Base-by-base conservation (phyloP, 805 yeast genomes). In the Saccharomyces jurei region DNA sequence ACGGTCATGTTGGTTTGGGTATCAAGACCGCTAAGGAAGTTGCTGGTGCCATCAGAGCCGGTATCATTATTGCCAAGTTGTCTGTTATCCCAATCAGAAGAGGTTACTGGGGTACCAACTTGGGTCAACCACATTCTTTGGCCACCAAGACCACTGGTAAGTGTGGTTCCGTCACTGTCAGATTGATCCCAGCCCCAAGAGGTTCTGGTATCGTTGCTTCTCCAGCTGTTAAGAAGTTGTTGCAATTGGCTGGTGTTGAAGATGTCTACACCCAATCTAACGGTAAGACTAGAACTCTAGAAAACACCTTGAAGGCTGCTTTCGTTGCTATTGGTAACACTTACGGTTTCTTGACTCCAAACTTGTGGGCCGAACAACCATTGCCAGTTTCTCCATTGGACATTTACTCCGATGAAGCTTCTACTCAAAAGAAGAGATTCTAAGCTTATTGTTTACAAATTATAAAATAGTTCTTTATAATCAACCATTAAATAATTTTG, bases 1-100 rank as follows among this genome's bases (percentile, higher is more conserved):
- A 90, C 89, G 99, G 99, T 78, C 99, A 94, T 85, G 97, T 94
- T 81, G 99, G 99, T 89, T 87, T 94, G 77, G 99, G 99, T 83
- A 90, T 94, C 83, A 94, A 94, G 90, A 92, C 98, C 77, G 96
- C 99, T 73, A 94, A 94, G 90, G 99, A 94, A 83, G 97, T 94
- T 74, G 99, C 99, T 72, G 90, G 97, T 73, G 98, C 99, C 77
- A 94, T 94, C 83, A 90, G 96, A 82, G 97, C 98, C 72, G 99
- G 98, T 72, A 92, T 94, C 82, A 84, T 90, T 84, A 90, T 94
- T 76, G 99, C 99, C 78, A 94, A 94, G 85, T 86, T 94, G 75
- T 87, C 97, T 69, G 87, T 94, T 80, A 90, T 94, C 77, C 99
- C 99, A 77, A 92, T 94, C 83, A 92, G 99, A 87, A 90, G 99